Evolutionary conservation across 2,329 filamentous ascomycete genomes (phyloP).

Genomic region (Ploettnerulaceae sp.): DNA sequence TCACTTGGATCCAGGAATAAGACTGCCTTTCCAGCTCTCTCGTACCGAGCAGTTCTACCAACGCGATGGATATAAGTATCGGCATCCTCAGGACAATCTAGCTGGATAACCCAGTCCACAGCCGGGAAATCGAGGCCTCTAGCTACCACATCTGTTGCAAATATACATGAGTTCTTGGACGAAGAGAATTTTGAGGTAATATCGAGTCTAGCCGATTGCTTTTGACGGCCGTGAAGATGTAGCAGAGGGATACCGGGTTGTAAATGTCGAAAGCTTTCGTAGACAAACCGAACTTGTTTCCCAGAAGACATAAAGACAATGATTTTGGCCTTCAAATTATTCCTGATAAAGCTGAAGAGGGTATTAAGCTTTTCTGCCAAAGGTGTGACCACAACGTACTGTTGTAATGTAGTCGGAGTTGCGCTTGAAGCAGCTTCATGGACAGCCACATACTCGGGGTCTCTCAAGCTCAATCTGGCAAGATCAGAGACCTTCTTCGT

Average conservation of each 20-base stretch:
- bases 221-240: constrained; percentile 90
- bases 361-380: constrained; percentile 87
- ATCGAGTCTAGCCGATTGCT: constrained; percentile 81
- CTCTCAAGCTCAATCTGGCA: constrained; percentile 77
- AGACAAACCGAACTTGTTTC: constrained; percentile 94
- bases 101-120: constrained; percentile 98
- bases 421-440: constrained; percentile 76
- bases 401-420: constrained; percentile 78
- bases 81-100: constrained; percentile 93
- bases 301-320: constrained; percentile 92
- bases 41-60: constrained; percentile 88
- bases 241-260: constrained; percentile 91
- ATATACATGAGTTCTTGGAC: constrained; percentile 79
- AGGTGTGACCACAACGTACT: constrained; percentile 85
- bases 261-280: constrained; percentile 86
- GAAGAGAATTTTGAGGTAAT: constrained; percentile 80
- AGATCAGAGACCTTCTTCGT: constrained; percentile 92
- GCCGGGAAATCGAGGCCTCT: constrained; percentile 92
- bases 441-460: constrained; percentile 92
- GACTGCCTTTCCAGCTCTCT: constrained; percentile 80
- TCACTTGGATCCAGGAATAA: constrained; percentile 90
- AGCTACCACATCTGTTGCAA: constrained; percentile 92
- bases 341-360: constrained; percentile 85
- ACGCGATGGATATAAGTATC: constrained; percentile 98
- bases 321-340: constrained; percentile 89